A percentile compares a stretch with the other conserved stretches of the same genome.
Conservation (phyloP, 352 stramenopile genomes). For the Globisporangium ultimum region DNA sequence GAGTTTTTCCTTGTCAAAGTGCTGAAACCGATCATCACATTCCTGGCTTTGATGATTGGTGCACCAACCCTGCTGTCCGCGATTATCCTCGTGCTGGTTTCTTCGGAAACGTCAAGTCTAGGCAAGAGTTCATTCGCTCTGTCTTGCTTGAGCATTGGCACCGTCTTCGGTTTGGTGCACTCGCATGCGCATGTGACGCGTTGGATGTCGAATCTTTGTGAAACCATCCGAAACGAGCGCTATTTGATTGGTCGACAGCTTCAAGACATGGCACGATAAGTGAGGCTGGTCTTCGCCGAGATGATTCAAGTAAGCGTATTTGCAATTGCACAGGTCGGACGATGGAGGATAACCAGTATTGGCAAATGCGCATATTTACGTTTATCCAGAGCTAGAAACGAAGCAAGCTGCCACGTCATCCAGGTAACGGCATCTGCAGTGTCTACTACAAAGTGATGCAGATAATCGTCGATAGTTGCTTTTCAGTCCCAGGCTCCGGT, state of each 20-base stretch:
- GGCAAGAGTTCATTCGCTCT: constrained; percentile 59
- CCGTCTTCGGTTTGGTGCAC: constrained; percentile 28
- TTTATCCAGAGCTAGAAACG: too few species aligned
- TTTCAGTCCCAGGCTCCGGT: too few species aligned
- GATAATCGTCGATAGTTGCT: too few species aligned
- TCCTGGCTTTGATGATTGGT: constrained; percentile 50
- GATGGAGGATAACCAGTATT: too few species aligned
- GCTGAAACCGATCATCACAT: constrained; percentile 45
- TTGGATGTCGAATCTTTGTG: constrained; percentile 70
- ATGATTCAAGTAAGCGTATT: too few species aligned
- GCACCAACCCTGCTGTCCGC: constrained; percentile 48
- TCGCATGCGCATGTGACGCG: constrained; percentile 45
- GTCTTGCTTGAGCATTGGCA: constrained; percentile 40
- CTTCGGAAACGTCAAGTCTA: constrained; percentile 29
- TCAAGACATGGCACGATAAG: constrained; percentile 82
- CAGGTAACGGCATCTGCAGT: too few species aligned
- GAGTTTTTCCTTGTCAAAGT: constrained; percentile 60
- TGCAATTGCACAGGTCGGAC: too few species aligned
- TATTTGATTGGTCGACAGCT: constrained; percentile 85
- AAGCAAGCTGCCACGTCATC: too few species aligned
- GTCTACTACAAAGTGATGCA: too few species aligned
- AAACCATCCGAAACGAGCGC: constrained; percentile 86
- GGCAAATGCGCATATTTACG: too few species aligned
- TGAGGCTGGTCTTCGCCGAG: not conserved
- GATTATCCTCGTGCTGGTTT: constrained; percentile 37